A percentile compares a stretch with the other conserved stretches of the same genome.
These are phyloP conservation scores for Arachis stenosperma DNA, from an alignment of 306 rosid species.

Conservation along the genomic window DNA sequence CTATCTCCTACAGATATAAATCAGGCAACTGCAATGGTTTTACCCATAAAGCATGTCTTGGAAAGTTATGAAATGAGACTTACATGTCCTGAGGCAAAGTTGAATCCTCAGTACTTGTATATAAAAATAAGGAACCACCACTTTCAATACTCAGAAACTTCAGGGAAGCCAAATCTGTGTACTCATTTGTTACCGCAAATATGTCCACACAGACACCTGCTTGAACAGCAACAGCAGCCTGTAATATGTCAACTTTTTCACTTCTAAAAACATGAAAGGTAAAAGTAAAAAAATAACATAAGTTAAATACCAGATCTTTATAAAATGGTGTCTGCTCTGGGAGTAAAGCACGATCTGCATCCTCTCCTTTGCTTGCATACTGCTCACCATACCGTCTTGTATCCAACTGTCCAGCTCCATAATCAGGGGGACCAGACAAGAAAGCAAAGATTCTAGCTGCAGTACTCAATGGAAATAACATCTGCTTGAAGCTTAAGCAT, in stretches of 20 bases:
- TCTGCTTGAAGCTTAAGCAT: constrained; percentile 30
- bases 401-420: constrained; percentile 94
- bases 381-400: constrained; percentile 95
- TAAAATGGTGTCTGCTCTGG: constrained; percentile 98
- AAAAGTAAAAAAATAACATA: constrained; percentile 24
- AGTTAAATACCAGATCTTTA: constrained; percentile 74
- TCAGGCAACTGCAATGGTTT: constrained; percentile 36
- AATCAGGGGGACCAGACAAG: constrained; percentile 95
- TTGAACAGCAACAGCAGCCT: constrained; percentile 98
- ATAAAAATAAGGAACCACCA: constrained; percentile 87
- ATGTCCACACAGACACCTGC: constrained; percentile 96
- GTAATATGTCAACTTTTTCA: constrained; percentile 54
- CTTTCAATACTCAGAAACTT: constrained; percentile 90
- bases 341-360: constrained; percentile 94
- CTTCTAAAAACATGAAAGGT: constrained; percentile 30
- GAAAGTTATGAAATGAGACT: constrained; percentile 40
- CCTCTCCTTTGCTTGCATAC: constrained; percentile 98
- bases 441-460: constrained; percentile 96
- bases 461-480: constrained; percentile 45
- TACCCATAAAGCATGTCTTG: constrained; percentile 28
- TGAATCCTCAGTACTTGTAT: constrained; percentile 85
- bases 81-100: constrained; percentile 98
- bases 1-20: constrained; percentile 30
- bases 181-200: constrained; percentile 96
- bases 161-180: constrained; percentile 93